Conservation (phyloP, 441 rosid genomes). For the Corymbia citriodora region DNA sequence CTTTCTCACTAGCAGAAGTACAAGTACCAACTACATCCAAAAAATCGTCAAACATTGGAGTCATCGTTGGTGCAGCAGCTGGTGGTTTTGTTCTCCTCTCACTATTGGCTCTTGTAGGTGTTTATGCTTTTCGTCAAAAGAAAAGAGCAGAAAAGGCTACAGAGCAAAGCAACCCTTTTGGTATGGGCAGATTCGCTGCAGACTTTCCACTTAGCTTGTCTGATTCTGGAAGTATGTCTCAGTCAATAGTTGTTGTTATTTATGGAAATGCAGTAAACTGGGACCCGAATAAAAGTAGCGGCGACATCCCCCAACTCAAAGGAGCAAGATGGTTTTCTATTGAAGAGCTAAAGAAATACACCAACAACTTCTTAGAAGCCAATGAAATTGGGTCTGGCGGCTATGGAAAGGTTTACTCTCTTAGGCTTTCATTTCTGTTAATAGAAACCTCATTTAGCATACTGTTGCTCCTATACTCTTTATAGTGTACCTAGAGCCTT, state of each 20-base stretch:
- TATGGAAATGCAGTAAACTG: conserved; percentile 44
- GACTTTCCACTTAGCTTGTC: neutral
- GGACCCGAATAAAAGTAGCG: conserved; percentile 40
- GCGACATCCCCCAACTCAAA: conserved; percentile 53
- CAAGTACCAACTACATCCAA: conserved; percentile 12
- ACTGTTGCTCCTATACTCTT: neutral
- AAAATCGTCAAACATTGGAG: conserved; percentile 29
- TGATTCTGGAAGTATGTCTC: neutral
- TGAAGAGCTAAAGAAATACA: conserved; percentile 59
- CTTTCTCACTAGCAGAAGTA: neutral
- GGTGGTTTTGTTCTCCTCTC: conserved; percentile 43
- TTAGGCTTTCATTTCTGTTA: neutral
- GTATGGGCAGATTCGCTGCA: conserved; percentile 19
- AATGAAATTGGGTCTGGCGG: conserved; percentile 74
- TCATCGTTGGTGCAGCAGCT: conserved; percentile 53
- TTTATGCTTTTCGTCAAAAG: conserved; percentile 60
- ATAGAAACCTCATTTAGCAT: neutral
- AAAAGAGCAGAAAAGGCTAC: conserved; percentile 62
- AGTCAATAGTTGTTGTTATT: neutral
- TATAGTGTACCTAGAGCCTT: neutral
- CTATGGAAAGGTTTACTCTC: conserved; percentile 63
- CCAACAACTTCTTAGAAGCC: conserved; percentile 57
- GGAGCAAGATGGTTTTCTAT: conserved; percentile 73
- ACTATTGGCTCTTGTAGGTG: conserved; percentile 47
- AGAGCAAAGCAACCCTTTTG: conserved; percentile 54